A percentile compares a stretch with the other conserved stretches of the same genome.
Conservation (phyloP, 352 stramenopile genomes). For the Globisporangium uncinulatum region DNA sequence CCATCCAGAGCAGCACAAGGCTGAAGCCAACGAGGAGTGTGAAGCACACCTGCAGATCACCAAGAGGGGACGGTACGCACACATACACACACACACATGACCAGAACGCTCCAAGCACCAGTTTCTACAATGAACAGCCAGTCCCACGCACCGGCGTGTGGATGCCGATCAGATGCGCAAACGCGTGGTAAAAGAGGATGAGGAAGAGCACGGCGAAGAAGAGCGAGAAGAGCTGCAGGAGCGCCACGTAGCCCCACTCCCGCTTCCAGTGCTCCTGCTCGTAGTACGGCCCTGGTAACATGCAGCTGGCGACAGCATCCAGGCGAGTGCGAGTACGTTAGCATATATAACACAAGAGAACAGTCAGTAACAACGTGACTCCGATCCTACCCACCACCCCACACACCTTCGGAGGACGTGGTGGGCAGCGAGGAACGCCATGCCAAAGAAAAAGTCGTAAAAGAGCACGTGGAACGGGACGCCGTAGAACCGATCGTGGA, state of each 20-base stretch:
- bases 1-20: slow-evolving; percentile 62
- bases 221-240: slow-evolving; percentile 45
- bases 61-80: background rate
- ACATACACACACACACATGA: slow-evolving; percentile 2
- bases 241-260: slow-evolving; percentile 58
- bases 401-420: slow-evolving; percentile 51
- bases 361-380: no score
- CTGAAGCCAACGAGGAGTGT: slow-evolving; percentile 39
- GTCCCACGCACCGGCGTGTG: slow-evolving; percentile 28
- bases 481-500: slow-evolving; percentile 52
- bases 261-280: slow-evolving; percentile 50
- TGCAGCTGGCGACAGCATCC: slow-evolving; percentile 24
- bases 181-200: slow-evolving; percentile 61
- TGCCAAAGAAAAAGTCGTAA: slow-evolving; percentile 60
- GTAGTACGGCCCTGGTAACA: slow-evolving; percentile 56
- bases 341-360: background rate
- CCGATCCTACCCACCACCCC: background rate
- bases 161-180: slow-evolving; percentile 48
- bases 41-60: slow-evolving; percentile 36
- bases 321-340: background rate
- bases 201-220: slow-evolving; percentile 50
- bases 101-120: background rate
- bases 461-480: slow-evolving; percentile 63
- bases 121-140: background rate
- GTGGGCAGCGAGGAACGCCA: slow-evolving; percentile 41